These are phyloP conservation scores for Coleophoma eucalyptorum DNA, from an alignment of 2,329 filamentous ascomycete species.

Conservation along the genomic window DNA sequence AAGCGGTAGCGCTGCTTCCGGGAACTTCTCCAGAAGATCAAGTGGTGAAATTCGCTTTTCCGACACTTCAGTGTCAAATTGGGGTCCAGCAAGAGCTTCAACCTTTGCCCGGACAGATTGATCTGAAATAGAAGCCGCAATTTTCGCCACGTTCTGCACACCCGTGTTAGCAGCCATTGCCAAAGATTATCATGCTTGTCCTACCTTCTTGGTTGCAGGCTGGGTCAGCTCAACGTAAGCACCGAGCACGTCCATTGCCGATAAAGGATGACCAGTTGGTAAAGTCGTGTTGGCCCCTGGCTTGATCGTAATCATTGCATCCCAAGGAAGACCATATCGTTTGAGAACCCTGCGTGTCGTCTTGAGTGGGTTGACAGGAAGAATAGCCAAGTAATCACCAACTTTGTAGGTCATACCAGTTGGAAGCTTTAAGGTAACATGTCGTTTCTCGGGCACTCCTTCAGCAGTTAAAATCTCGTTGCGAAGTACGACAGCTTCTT, in stretches of 20 bases:
- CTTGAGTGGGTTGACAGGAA: slow-evolving; percentile 65
- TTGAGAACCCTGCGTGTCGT: slow-evolving; percentile 54
- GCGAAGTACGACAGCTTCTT: slow-evolving; percentile 54
- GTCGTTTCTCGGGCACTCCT: slow-evolving; percentile 53
- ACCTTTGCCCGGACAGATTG: slow-evolving; percentile 32
- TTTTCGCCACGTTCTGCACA: slow-evolving; percentile 3
- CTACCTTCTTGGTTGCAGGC: slow-evolving; percentile 64
- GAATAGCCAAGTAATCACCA: slow-evolving; percentile 73
- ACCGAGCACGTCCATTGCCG: slow-evolving; percentile 59
- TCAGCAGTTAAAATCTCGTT: slow-evolving; percentile 46
- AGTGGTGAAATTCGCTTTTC: slow-evolving; percentile 61
- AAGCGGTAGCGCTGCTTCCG: slow-evolving; percentile 56
- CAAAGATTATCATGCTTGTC: slow-evolving; percentile 8
- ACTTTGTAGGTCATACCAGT: slow-evolving; percentile 61
- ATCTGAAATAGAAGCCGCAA: slow-evolving; percentile 6
- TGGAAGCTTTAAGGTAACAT: slow-evolving; percentile 66
- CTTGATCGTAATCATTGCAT: slow-evolving; percentile 59
- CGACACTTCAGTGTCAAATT: slow-evolving; percentile 44
- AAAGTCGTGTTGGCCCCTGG: slow-evolving; percentile 48
- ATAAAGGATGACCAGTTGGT: slow-evolving; percentile 52
- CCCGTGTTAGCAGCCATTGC: background rate
- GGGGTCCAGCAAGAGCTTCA: slow-evolving; percentile 39
- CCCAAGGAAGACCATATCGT: slow-evolving; percentile 65
- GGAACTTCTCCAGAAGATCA: slow-evolving; percentile 65
- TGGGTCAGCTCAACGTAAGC: slow-evolving; percentile 72